Base-by-base conservation (phyloP, 2,329 filamentous ascomycete genomes). In the Stylonectria norvegica region DNA sequence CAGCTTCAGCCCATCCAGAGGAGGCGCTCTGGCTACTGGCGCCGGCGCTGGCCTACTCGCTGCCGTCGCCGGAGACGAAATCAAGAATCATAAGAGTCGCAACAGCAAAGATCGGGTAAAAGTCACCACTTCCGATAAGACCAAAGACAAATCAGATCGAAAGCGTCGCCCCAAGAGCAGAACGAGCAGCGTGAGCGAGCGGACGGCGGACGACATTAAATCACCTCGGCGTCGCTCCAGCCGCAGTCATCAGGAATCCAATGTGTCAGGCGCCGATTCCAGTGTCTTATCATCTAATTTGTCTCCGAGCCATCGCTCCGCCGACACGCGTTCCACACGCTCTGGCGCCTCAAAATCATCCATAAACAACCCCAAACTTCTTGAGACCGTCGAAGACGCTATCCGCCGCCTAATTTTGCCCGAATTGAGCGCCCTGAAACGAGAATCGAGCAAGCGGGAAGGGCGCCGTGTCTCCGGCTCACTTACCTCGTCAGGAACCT, bases 361-460 rank as follows among this genome's bases (percentile, higher is more conserved):
- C 0, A 87, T 94, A 61, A 95, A 94, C 66, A 95, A 96, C 57
- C 90, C 90, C 0, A 93, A 89, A 59, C 70, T 96, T 2, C 75
- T 96, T 2, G 87, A 93, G 57, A 93, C 89, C 0, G 90, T 96
- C 3, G 90, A 96, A 66, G 89, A 95, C 66, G 89, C 89, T 11
- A 95, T 96, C 57, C 83, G 89, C 48, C 79, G 89, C 34, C 74
- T 95, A 35, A 95, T 96, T 38, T 69, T 98, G 3, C 93, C 93
- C 0, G 91, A 98, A 64, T 73, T 98, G 31, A 91, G 89, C 54
- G 88, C 89, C 8, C 72, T 98, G 39, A 96, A 95, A 64, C 82
- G 90, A 55, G 89, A 95, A 58, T 86, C 91, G 61, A 90, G 87
- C 62, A 84, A 85, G 49, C 81, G 84, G 48, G 77, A 85, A 49